Evolutionary conservation across 768 basidiomycete species (phyloP), one percentile per base, ranked within the genome.

Genomic region (Boletus barrowsii): DNA sequence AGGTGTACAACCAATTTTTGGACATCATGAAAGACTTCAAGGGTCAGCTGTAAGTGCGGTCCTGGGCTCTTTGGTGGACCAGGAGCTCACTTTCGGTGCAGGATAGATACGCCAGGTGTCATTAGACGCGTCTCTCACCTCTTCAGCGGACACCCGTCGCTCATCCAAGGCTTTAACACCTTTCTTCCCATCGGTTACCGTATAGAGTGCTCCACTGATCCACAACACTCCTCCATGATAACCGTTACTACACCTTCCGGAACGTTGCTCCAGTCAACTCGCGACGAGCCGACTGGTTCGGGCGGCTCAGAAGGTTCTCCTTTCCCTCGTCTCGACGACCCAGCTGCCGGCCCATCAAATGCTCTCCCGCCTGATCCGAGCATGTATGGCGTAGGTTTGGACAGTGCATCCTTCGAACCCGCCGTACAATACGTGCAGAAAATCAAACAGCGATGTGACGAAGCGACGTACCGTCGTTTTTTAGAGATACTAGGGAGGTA

Each of bases 101-200:
- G 95, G 36, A 98, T 99, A 69, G 95, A 98, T 72, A 99, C 96
- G 0, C 96, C 96, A 0, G 94, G 93, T 36, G 96, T 99, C 44
- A 99, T 99, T 65, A 86, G 87, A 65, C 91, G 95, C 49, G 96
- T 98, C 29, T 96, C 95, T 1, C 82, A 86, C 46, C 84, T 99
- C 24, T 98, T 99, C 75, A 83, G 86, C 52, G 92, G 91, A 2
- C 93, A 97, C 64, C 91, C 92, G 0, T 68, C 76, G 6, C 87
- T 99, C 56, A 98, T 99, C 43, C 93, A 96, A 71, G 95, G 95
- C 10, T 99, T 99, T 80, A 98, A 98, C 73, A 97, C 94, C 0
- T 99, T 98, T 73, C 81, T 99, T 11, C 96, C 96, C 4, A 80
- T 83, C 20, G 96, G 96, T 15, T 99, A 98, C 67, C 86, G 90